These are phyloP conservation scores for Fragaria nilgerrensis DNA, from an alignment of 306 rosid genomes.

Conservation along the genomic window DNA sequence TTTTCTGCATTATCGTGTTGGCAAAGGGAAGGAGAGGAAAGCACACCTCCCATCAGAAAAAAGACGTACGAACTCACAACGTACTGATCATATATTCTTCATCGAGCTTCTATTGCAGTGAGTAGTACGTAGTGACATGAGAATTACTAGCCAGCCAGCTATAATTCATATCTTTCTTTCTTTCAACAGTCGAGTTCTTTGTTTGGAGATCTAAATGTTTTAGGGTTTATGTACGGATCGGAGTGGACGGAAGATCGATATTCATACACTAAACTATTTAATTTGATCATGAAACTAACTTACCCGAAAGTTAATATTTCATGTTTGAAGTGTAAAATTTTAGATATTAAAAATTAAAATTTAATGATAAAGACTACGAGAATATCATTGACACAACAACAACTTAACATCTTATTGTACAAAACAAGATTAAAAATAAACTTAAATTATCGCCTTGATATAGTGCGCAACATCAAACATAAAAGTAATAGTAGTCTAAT, in stretches of 20 bases:
- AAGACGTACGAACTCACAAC: background rate
- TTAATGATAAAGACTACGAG: too few species aligned
- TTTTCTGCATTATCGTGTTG: conserved; percentile 27
- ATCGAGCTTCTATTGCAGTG: background rate
- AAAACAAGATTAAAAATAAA: too few species aligned
- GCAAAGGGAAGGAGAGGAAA: conserved; percentile 31
- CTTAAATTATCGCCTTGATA: background rate
- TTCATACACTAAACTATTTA: too few species aligned
- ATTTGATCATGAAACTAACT: too few species aligned
- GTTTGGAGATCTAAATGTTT: background rate
- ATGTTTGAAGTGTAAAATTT: too few species aligned
- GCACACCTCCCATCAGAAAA: conserved; percentile 29
- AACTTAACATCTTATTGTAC: too few species aligned
- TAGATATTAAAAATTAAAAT: too few species aligned
- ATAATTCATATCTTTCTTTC: background rate
- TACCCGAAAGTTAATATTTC: background rate
- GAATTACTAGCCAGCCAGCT: background rate
- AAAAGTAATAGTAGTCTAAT: too few species aligned
- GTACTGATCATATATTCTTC: background rate
- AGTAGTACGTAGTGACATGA: background rate
- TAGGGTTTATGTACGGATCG: background rate
- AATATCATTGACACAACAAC: too few species aligned
- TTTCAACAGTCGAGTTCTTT: background rate
- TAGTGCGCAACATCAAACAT: background rate
- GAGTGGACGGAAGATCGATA: background rate